These are phyloP conservation scores for Skeletonema potamos DNA, from an alignment of 108 stramenopile genomes.

Conservation along the genomic window DNA sequence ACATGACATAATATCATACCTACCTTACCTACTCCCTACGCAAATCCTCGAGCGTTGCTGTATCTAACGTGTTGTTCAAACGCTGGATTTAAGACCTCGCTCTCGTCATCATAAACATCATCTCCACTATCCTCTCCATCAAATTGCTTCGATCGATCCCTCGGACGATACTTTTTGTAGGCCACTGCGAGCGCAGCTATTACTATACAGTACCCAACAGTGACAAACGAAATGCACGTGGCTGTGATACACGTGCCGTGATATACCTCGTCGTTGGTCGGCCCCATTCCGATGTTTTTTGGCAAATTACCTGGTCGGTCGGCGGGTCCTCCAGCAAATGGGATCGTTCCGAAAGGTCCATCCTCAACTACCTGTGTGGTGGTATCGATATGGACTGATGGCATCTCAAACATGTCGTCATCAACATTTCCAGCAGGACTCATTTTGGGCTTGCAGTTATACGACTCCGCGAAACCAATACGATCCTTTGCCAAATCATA, in stretches of 20 bases:
- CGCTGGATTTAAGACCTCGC: constrained; percentile 18
- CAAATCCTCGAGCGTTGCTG: constrained; percentile 1
- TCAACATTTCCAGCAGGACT: constrained; percentile 17
- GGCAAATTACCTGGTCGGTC: neutral
- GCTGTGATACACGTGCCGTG: constrained; percentile 38
- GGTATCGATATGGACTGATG: neutral
- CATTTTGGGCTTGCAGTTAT: constrained; percentile 27
- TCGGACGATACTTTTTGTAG: constrained; percentile 30
- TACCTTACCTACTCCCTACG: neutral
- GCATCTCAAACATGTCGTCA: constrained; percentile 15
- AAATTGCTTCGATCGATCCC: constrained; percentile 32
- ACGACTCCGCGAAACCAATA: constrained; percentile 73
- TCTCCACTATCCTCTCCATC: neutral
- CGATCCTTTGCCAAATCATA: constrained; percentile 66
- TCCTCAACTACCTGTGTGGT: neutral
- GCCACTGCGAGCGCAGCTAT: constrained; percentile 41
- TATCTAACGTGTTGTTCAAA: constrained; percentile 17
- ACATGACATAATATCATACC: neutral
- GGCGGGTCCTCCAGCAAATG: neutral
- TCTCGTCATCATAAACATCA: constrained; percentile 17
- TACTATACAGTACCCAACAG: constrained; percentile 50
- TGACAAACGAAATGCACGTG: constrained; percentile 56
- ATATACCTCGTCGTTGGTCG: neutral
- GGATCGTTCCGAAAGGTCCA: neutral
- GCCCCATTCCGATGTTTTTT: neutral